A percentile compares a stretch with the other conserved stretches of the same genome.
phyloP scores from a whole-genome alignment of 1,284 basidiomycete genomes.

The Malassezia dermatis region DNA sequence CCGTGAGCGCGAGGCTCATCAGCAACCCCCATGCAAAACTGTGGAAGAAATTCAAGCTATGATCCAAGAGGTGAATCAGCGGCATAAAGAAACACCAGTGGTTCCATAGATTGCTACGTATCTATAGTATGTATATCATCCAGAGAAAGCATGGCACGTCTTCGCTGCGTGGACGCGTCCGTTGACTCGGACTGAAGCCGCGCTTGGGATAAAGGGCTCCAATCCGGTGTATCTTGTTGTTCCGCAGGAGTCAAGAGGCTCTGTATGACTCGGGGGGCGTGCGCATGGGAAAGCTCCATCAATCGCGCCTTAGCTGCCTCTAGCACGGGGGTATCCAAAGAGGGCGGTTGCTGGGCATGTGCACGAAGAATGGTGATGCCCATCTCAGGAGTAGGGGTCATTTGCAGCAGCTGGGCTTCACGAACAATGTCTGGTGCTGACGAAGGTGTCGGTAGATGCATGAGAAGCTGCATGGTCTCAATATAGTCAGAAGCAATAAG shows the following conservation, averaged over 20 bases:
- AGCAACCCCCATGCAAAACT: slow-evolving; percentile 46
- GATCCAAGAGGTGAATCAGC: neutral
- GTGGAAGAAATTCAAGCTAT: neutral
- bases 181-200: neutral
- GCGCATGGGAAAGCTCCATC: neutral
- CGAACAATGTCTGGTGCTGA: neutral
- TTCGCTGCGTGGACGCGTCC: neutral
- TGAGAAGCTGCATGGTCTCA: slow-evolving; percentile 26
- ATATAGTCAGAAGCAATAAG: slow-evolving; percentile 32
- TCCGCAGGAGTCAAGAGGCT: neutral
- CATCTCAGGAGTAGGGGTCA: neutral
- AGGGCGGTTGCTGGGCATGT: neutral
- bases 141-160: slow-evolving; percentile 15
- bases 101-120: neutral
- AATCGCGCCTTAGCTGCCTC: neutral
- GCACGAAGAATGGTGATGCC: neutral
- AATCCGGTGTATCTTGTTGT: neutral
- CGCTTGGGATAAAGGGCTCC: slow-evolving; percentile 12
- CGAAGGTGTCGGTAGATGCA: slow-evolving; percentile 18
- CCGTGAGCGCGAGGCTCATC: slow-evolving; percentile 81
- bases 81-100: neutral
- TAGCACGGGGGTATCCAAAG: neutral
- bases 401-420: neutral
- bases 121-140: slow-evolving; percentile 3
- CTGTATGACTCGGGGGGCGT: neutral